These are phyloP conservation scores for Jacaranda mimosifolia DNA, from an alignment of 257 asterid genomes.

Conservation along the genomic window DNA sequence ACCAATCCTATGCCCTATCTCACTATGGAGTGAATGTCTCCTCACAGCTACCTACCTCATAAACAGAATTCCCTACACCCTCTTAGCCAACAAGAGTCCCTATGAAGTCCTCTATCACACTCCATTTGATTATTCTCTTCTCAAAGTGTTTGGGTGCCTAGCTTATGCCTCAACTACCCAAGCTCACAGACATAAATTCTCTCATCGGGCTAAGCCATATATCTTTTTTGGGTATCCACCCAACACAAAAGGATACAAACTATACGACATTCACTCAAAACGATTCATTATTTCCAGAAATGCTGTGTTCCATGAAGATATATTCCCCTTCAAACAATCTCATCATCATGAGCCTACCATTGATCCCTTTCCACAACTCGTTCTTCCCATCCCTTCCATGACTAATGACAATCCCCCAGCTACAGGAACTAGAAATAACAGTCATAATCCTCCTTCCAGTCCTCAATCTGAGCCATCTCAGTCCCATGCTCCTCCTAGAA, in stretches of 20 bases:
- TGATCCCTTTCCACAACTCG: background rate
- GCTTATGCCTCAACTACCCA: background rate
- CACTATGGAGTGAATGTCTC: background rate
- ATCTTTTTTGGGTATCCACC: background rate
- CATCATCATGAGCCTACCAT: background rate
- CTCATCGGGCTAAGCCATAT: background rate
- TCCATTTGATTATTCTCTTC: background rate
- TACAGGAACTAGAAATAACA: too few species aligned
- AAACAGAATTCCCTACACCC: background rate
- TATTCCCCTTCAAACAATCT: background rate
- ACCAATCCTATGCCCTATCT: too few species aligned
- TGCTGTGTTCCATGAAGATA: background rate
- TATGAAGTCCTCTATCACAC: background rate
- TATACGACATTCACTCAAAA: background rate
- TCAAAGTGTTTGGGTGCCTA: background rate
- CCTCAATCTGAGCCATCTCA: background rate
- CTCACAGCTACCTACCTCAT: background rate
- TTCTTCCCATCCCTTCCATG: background rate
- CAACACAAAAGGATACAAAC: background rate
- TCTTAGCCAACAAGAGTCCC: background rate
- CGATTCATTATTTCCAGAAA: background rate
- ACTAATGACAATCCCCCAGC: too few species aligned
- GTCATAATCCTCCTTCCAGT: background rate
- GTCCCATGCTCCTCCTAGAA: background rate
- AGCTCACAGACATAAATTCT: background rate